A percentile compares a stretch with the other conserved stretches of the same genome.
Conservation (phyloP, 139 green algal species). For the Pleodorina starrii region DNA sequence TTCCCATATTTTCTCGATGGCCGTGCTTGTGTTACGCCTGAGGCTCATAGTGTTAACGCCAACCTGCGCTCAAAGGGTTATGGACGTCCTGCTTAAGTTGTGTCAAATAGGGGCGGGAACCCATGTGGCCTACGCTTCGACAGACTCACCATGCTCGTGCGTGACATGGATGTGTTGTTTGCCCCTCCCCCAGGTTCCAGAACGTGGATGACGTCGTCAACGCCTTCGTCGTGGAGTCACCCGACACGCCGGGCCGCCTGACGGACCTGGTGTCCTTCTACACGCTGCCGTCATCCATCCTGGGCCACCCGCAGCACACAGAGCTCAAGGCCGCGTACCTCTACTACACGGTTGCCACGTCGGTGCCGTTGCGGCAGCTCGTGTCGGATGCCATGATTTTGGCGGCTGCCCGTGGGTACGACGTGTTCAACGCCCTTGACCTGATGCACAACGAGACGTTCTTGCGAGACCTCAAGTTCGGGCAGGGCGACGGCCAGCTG, state of each 20-base stretch:
- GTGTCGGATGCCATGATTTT: constrained; percentile 93
- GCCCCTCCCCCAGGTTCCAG: constrained; percentile 58
- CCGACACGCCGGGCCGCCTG: constrained; percentile 66
- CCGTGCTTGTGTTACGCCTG: too few species aligned
- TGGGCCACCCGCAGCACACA: constrained; percentile 89
- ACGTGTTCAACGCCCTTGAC: constrained; percentile 99
- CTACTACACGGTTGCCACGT: constrained; percentile 89
- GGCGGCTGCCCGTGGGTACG: constrained; percentile 83
- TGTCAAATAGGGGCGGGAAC: too few species aligned
- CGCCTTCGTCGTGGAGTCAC: constrained; percentile 90
- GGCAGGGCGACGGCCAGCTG: constrained; percentile 96
- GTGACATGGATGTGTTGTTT: too few species aligned
- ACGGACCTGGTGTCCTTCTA: constrained; percentile 97
- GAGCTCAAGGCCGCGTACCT: constrained; percentile 93
- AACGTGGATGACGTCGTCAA: constrained; percentile 86
- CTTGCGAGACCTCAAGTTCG: constrained; percentile 97
- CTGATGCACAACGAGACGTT: constrained; percentile 86
- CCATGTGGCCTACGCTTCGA: too few species aligned
- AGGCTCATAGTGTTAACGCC: too few species aligned
- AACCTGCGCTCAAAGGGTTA: too few species aligned
- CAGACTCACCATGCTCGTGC: too few species aligned
- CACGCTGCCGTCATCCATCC: constrained; percentile 91
- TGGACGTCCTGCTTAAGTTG: too few species aligned
- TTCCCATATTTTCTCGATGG: too few species aligned
- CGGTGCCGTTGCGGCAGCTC: constrained; percentile 59